Evolutionary conservation across 768 basidiomycete genomes (phyloP).

Genomic region (Zangia roseola): DNA sequence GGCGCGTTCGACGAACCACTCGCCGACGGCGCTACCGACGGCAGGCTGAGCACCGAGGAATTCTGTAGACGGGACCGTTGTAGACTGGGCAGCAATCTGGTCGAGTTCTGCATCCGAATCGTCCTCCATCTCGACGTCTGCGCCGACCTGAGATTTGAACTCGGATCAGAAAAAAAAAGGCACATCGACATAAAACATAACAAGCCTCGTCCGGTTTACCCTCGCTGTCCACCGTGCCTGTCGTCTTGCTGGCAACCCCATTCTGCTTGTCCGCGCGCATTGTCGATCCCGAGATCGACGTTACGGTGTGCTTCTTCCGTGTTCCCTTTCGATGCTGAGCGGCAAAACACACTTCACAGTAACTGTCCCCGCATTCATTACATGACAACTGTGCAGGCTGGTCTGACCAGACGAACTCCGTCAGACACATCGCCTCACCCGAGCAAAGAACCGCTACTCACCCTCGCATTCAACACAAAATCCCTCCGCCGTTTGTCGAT

Average conservation of each 20-base stretch:
- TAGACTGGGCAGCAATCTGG: constrained; percentile 33
- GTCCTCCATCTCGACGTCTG: constrained; percentile 37
- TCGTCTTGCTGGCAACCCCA: constrained; percentile 5
- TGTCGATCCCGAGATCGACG: constrained; percentile 37
- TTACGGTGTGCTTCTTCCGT: constrained; percentile 61
- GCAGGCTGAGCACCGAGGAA: constrained; percentile 56
- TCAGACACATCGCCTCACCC: background rate
- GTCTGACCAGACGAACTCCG: constrained; percentile 43
- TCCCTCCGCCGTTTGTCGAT: constrained; percentile 52
- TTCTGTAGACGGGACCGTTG: constrained; percentile 25
- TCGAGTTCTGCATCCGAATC: constrained; percentile 40
- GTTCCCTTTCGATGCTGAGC: constrained; percentile 83
- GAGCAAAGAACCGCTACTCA: constrained; percentile 30
- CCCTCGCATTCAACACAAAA: constrained; percentile 88
- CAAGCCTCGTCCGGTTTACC: constrained; percentile 22
- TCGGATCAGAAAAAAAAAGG: constrained; percentile 2
- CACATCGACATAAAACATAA: background rate
- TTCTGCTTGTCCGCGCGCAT: constrained; percentile 15
- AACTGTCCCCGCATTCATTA: constrained; percentile 67
- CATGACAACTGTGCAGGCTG: constrained; percentile 79
- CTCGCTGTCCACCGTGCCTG: background rate
- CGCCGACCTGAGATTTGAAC: constrained; percentile 20
- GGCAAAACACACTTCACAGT: constrained; percentile 84
- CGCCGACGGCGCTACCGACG: constrained; percentile 63
- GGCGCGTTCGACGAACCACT: constrained; percentile 83